Percentiles rank a stretch among this genome's conserved stretches.
These are phyloP conservation scores for Trametes gibbosa DNA, from an alignment of 768 basidiomycete genomes.

Conservation along the genomic window DNA sequence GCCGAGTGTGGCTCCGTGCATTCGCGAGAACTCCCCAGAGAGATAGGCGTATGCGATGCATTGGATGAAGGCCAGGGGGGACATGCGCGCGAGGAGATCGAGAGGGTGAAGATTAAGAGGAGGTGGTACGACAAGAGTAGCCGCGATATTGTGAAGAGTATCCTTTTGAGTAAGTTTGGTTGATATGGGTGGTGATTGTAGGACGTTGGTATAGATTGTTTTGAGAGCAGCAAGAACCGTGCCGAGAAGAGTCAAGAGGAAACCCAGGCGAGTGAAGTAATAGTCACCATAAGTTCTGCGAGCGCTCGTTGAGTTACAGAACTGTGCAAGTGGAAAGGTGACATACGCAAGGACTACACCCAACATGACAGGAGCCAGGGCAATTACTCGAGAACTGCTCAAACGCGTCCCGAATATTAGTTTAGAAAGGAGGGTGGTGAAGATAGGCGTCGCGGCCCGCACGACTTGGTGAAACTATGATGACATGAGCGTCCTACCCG, in stretches of 20 bases:
- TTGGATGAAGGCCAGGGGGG: conserved; percentile 88
- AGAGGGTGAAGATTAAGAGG: conserved; percentile 62
- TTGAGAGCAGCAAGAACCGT: conserved; percentile 91
- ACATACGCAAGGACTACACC: conserved; percentile 91
- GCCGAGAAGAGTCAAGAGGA: conserved; percentile 85
- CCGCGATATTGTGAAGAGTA: conserved; percentile 6
- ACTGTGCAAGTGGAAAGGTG: neutral
- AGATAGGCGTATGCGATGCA: conserved; percentile 74
- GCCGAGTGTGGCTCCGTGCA: conserved; percentile 25
- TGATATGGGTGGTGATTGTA: conserved; percentile 43
- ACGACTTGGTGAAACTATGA: conserved; percentile 94
- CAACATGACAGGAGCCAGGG: conserved; percentile 79
- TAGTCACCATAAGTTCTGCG: conserved; percentile 92
- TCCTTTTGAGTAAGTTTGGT: conserved; percentile 16
- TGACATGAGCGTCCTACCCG: neutral
- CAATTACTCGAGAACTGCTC: conserved; percentile 60
- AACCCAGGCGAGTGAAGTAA: conserved; percentile 82
- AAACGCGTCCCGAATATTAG: conserved; percentile 62
- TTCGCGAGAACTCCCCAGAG: conserved; percentile 75
- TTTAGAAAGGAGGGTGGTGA: conserved; percentile 78
- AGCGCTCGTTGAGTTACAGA: neutral
- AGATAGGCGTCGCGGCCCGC: conserved; percentile 88
- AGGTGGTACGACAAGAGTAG: conserved; percentile 24
- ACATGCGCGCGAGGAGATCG: conserved; percentile 86
- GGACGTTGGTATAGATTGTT: conserved; percentile 86